These are phyloP conservation scores for Plasmodium yoelii DNA, from an alignment of 169 alveolate species.

Conservation along the genomic window DNA sequence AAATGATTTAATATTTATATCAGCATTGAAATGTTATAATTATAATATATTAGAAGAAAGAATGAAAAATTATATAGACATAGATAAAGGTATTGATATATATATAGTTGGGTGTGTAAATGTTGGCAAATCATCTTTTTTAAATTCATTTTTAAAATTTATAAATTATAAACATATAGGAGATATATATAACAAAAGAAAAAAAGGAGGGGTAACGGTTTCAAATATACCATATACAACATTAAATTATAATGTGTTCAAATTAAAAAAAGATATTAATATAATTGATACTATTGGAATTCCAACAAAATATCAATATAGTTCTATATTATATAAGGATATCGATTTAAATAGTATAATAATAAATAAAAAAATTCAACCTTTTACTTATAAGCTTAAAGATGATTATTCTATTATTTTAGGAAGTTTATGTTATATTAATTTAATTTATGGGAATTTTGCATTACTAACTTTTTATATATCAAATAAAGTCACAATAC, in stretches of 20 bases:
- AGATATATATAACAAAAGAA: slow-evolving; percentile 79
- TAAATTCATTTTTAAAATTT: slow-evolving; percentile 87
- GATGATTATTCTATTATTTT: slow-evolving; percentile 82
- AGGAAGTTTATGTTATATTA: slow-evolving; percentile 84
- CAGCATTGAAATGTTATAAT: slow-evolving; percentile 80
- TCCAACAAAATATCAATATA: slow-evolving; percentile 84
- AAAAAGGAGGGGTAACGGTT: slow-evolving; percentile 90
- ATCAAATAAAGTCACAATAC: slow-evolving; percentile 81
- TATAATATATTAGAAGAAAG: slow-evolving; percentile 83
- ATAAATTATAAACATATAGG: slow-evolving; percentile 86
- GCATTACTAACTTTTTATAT: slow-evolving; percentile 78
- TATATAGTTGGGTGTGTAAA: slow-evolving; percentile 90
- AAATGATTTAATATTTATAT: slow-evolving; percentile 84
- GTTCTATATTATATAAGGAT: slow-evolving; percentile 77
- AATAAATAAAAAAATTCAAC: slow-evolving; percentile 79
- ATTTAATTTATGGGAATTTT: slow-evolving; percentile 73
- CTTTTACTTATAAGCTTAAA: slow-evolving; percentile 80
- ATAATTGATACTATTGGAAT: slow-evolving; percentile 91
- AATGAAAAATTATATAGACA: slow-evolving; percentile 78
- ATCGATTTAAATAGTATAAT: slow-evolving; percentile 81
- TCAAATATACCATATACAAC: slow-evolving; percentile 92
- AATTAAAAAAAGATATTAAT: slow-evolving; percentile 87
- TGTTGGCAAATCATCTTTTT: slow-evolving; percentile 90
- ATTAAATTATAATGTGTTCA: slow-evolving; percentile 86
- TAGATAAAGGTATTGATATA: slow-evolving; percentile 80